Conservation (phyloP, 495 filamentous ascomycete genomes). For the Lophiostoma macrostomum region DNA sequence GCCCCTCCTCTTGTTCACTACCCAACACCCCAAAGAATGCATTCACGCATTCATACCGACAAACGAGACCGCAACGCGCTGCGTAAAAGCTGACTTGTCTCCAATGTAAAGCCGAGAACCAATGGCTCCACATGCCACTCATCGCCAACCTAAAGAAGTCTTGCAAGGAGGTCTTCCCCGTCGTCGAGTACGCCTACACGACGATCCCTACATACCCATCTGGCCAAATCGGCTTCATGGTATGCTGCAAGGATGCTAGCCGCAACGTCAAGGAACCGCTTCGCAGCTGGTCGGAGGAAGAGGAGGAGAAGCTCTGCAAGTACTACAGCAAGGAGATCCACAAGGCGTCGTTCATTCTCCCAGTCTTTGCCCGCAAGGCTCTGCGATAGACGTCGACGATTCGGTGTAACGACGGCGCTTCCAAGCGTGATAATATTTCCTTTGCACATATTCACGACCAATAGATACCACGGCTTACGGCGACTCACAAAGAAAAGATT, state of each 20-base stretch:
- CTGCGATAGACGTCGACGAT: slow-evolving; percentile 45
- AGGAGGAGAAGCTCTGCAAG: slow-evolving; percentile 84
- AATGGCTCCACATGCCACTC: slow-evolving; percentile 93
- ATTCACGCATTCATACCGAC: background rate
- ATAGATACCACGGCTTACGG: slow-evolving; percentile 19
- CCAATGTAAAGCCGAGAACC: slow-evolving; percentile 78
- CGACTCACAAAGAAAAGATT: slow-evolving; percentile 8
- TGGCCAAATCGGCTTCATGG: slow-evolving; percentile 99
- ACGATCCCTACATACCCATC: slow-evolving; percentile 99
- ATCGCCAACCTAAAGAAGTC: slow-evolving; percentile 91
- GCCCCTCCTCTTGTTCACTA: slow-evolving; percentile 66
- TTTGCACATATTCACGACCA: slow-evolving; percentile 1
- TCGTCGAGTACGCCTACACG: slow-evolving; percentile 97
- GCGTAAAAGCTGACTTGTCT: slow-evolving; percentile 24
- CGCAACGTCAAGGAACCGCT: slow-evolving; percentile 81
- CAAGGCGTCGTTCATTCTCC: slow-evolving; percentile 87
- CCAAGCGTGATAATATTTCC: background rate
- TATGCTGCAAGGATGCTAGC: slow-evolving; percentile 89
- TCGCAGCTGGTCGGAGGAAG: slow-evolving; percentile 73
- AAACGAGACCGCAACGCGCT: slow-evolving; percentile 2
- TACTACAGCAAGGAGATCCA: slow-evolving; percentile 98
- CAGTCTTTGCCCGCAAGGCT: slow-evolving; percentile 84
- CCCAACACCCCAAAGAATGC: slow-evolving; percentile 10
- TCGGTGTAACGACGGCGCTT: background rate
- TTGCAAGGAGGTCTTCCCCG: slow-evolving; percentile 95